Conservation (phyloP, 208 protist species). For the Leptomonas pyrrhocoris region DNA sequence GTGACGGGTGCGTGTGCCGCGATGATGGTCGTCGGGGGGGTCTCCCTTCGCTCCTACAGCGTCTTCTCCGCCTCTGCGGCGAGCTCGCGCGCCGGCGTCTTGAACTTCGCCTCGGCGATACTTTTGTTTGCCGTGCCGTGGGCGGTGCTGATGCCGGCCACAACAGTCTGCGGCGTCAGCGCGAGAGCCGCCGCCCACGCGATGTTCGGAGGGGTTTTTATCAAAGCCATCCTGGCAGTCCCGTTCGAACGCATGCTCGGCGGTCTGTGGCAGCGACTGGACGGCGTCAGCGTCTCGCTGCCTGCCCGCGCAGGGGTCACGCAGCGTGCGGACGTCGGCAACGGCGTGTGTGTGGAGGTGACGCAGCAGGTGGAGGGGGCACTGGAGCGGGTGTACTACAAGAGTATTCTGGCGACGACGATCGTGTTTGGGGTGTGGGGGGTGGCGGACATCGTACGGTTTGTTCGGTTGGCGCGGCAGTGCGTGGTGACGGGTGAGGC, state of each 20-base stretch:
- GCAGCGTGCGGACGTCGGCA: background rate
- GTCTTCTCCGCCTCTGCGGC: constrained; percentile 2
- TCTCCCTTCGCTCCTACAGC: constrained; percentile 20
- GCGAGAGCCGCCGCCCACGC: constrained; percentile 27
- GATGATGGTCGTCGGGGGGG: constrained; percentile 21
- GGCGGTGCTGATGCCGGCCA: constrained; percentile 29
- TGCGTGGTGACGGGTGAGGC: background rate
- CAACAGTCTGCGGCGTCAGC: constrained; percentile 7
- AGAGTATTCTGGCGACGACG: constrained; percentile 13
- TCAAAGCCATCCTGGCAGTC: constrained; percentile 40
- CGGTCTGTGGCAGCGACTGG: constrained; percentile 28
- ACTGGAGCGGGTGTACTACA: constrained; percentile 37
- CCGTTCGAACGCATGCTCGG: constrained; percentile 35
- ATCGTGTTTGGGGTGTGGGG: constrained; percentile 20
- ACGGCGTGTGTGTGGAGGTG: constrained; percentile 4
- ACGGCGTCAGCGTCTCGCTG: constrained; percentile 22
- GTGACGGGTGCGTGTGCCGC: background rate
- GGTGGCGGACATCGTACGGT: constrained; percentile 16
- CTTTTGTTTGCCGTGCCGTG: constrained; percentile 35
- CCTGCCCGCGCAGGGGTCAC: background rate
- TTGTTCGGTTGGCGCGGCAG: constrained; percentile 6
- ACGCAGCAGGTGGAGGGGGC: constrained; percentile 28
- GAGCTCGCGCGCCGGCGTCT: constrained; percentile 10
- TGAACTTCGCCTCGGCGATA: constrained; percentile 32
- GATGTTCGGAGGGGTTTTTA: constrained; percentile 25